Conservation (phyloP, 2,329 filamentous ascomycete genomes). For the Pseudocercospora fijiensis region DNA sequence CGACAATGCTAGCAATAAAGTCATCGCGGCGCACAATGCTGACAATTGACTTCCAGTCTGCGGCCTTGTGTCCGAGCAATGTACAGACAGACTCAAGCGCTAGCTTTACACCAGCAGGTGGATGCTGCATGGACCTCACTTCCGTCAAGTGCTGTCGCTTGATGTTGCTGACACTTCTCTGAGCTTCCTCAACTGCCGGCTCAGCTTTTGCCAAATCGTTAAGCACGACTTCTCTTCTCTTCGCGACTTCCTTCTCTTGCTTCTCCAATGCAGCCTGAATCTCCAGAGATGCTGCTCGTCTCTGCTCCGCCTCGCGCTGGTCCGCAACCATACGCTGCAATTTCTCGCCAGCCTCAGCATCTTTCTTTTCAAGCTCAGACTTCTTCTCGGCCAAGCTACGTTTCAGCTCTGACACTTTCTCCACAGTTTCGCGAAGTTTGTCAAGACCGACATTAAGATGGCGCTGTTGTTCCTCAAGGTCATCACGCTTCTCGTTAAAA, state of each 20-base stretch:
- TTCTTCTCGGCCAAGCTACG: conserved; percentile 93
- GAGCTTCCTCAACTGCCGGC: conserved; percentile 87
- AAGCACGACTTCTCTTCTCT: conserved; percentile 78
- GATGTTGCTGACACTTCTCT: conserved; percentile 97
- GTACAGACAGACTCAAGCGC: conserved; percentile 96
- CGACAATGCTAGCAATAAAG: conserved; percentile 96
- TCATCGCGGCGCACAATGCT: conserved; percentile 86
- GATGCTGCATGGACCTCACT: conserved; percentile 94
- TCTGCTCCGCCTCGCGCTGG: conserved; percentile 88
- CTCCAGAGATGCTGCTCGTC: conserved; percentile 82
- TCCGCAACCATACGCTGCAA: conserved; percentile 95
- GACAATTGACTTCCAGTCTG: conserved; percentile 89
- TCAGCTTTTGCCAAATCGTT: conserved; percentile 87
- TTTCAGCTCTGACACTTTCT: conserved; percentile 91
- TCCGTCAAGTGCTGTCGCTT: conserved; percentile 96
- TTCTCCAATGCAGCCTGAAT: conserved; percentile 83
- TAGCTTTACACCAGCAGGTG: conserved; percentile 84
- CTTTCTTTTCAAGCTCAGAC: conserved; percentile 86
- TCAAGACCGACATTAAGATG: conserved; percentile 98
- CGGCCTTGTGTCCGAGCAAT: conserved; percentile 82
- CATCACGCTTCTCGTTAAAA: conserved; percentile 97
- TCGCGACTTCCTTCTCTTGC: conserved; percentile 83
- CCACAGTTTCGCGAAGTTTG: conserved; percentile 93
- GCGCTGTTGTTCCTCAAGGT: conserved; percentile 96
- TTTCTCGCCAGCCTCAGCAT: conserved; percentile 95